These are phyloP conservation scores for Phialophora tarda DNA, from an alignment of 2,329 filamentous ascomycete genomes.

Conservation along the genomic window DNA sequence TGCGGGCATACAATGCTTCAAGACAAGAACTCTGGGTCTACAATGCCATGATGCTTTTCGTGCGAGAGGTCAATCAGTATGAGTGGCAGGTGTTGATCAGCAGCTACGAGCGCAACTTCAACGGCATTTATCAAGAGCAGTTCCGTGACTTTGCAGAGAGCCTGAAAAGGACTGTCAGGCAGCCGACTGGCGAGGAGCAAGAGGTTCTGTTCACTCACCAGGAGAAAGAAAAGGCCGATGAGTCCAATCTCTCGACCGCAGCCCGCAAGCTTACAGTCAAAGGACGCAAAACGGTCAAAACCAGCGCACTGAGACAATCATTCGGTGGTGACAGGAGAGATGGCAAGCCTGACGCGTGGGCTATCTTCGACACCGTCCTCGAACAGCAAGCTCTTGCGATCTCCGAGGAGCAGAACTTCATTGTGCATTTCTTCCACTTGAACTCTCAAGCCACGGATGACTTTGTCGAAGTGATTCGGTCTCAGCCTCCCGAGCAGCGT, in stretches of 20 bases:
- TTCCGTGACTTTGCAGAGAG: slow-evolving; percentile 76
- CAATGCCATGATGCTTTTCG: slow-evolving; percentile 83
- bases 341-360: slow-evolving; percentile 73
- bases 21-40: slow-evolving; percentile 84
- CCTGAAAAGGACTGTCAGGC: slow-evolving; percentile 81
- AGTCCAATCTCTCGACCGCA: slow-evolving; percentile 68
- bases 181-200: slow-evolving; percentile 75
- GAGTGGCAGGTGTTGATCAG: slow-evolving; percentile 83
- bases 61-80: slow-evolving; percentile 78
- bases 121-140: slow-evolving; percentile 78
- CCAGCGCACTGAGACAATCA: slow-evolving; percentile 52
- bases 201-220: slow-evolving; percentile 88
- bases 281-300: slow-evolving; percentile 75
- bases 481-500: slow-evolving; percentile 69
- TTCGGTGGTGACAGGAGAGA: slow-evolving; percentile 60
- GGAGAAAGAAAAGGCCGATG: slow-evolving; percentile 83
- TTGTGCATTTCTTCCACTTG: slow-evolving; percentile 95
- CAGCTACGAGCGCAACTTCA: slow-evolving; percentile 78
- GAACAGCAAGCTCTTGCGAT: slow-evolving; percentile 83
- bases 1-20: slow-evolving; percentile 71
- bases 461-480: slow-evolving; percentile 78
- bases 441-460: slow-evolving; percentile 81
- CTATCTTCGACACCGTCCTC: slow-evolving; percentile 78
- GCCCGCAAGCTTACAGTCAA: slow-evolving; percentile 93
- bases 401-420: slow-evolving; percentile 93